Percentiles rank a stretch among this genome's conserved stretches.
phyloP scores from a whole-genome alignment of 805 yeast genomes.

The Candida tammaniensis region DNA sequence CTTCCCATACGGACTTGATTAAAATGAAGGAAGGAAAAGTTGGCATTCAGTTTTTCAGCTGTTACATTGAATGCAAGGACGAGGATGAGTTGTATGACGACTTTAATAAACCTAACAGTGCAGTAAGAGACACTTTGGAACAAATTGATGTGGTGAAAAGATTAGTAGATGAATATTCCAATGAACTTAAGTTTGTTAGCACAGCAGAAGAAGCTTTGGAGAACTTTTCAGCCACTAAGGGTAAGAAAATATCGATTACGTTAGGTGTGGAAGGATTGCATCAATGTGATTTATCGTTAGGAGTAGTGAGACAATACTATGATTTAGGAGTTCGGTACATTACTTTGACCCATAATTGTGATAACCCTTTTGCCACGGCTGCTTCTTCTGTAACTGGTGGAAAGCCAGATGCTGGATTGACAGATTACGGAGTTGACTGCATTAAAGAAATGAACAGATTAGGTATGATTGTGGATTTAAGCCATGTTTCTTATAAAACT shows the following conservation, averaged over 20 bases:
- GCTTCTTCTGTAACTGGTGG: constrained; percentile 49
- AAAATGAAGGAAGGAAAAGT: constrained; percentile 41
- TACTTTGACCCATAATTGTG: constrained; percentile 55
- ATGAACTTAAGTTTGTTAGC: constrained; percentile 35
- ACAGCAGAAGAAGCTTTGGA: constrained; percentile 39
- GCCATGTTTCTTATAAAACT: constrained; percentile 48
- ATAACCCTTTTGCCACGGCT: constrained; percentile 57
- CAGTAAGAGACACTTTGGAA: constrained; percentile 53
- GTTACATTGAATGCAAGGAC: constrained; percentile 46
- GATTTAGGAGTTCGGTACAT: constrained; percentile 54
- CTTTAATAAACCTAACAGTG: constrained; percentile 41
- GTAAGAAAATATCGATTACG: constrained; percentile 24
- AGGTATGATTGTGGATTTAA: constrained; percentile 52
- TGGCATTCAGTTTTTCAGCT: constrained; percentile 51
- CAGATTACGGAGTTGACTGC: constrained; percentile 39
- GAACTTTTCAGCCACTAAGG: constrained; percentile 30
- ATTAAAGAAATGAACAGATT: constrained; percentile 49
- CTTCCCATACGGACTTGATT: constrained; percentile 44
- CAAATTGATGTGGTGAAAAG: constrained; percentile 51
- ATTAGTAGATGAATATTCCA: constrained; percentile 35
- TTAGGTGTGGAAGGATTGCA: constrained; percentile 56
- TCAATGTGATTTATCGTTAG: constrained; percentile 49
- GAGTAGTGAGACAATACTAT: constrained; percentile 46
- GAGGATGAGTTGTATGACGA: constrained; percentile 39
- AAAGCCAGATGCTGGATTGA: constrained; percentile 42